These are phyloP conservation scores for Phytophthora capsici DNA, from an alignment of 352 stramenopile genomes.

Conservation along the genomic window DNA sequence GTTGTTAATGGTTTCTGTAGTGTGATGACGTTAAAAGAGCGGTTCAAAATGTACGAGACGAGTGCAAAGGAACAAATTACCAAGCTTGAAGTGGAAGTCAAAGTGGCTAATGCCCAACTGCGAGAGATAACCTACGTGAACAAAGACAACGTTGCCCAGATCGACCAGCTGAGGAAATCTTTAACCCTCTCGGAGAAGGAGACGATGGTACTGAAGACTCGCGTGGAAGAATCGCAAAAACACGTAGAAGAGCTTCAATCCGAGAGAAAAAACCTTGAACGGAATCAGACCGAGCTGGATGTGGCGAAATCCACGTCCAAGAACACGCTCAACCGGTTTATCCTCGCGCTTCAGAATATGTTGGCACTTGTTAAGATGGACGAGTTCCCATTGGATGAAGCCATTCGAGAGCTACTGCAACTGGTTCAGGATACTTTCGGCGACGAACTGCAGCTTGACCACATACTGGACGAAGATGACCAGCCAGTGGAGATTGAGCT, in stretches of 20 bases:
- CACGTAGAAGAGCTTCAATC: slow-evolving; percentile 46
- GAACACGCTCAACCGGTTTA: slow-evolving; percentile 55
- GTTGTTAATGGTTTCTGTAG: slow-evolving; percentile 28
- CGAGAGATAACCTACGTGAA: slow-evolving; percentile 81
- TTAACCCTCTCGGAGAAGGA: slow-evolving; percentile 61
- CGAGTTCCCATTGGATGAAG: slow-evolving; percentile 82
- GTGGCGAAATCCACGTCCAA: slow-evolving; percentile 63
- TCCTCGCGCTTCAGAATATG: slow-evolving; percentile 72
- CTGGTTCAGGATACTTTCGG: slow-evolving; percentile 71
- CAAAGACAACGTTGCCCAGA: slow-evolving; percentile 69
- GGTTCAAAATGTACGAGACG: slow-evolving; percentile 82
- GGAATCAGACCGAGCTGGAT: slow-evolving; percentile 61
- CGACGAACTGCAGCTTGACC: slow-evolving; percentile 49
- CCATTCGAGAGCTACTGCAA: slow-evolving; percentile 68
- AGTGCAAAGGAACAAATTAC: slow-evolving; percentile 81
- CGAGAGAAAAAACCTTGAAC: slow-evolving; percentile 70
- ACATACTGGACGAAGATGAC: slow-evolving; percentile 69
- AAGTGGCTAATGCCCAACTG: slow-evolving; percentile 70
- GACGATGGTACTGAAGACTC: slow-evolving; percentile 40
- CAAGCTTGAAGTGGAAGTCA: slow-evolving; percentile 84
- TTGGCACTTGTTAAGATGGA: slow-evolving; percentile 76
- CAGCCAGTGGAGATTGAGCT: slow-evolving; percentile 66
- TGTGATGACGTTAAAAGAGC: slow-evolving; percentile 64
- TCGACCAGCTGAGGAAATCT: slow-evolving; percentile 65
- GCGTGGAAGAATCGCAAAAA: slow-evolving; percentile 49